phyloP scores from a whole-genome alignment of 768 basidiomycete genomes.

The Collybia sp. region DNA sequence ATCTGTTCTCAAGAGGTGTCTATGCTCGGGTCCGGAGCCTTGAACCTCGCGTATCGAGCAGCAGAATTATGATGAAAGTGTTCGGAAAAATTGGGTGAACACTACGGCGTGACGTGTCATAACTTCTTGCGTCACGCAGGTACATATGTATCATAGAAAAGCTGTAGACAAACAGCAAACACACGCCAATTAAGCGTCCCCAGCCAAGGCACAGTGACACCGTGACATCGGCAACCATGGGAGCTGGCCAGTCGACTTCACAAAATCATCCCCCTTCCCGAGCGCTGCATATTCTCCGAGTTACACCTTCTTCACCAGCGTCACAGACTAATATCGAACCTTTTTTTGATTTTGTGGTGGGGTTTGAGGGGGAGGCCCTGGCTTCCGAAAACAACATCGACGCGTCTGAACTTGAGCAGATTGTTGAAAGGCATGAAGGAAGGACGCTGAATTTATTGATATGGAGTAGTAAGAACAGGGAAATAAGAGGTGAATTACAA shows the following conservation, averaged over 20 bases:
- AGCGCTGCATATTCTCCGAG: conserved; percentile 84
- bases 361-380: conserved; percentile 69
- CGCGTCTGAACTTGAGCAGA: conserved; percentile 66
- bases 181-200: too few species aligned
- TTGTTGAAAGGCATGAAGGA: conserved; percentile 81
- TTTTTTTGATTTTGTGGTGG: conserved; percentile 96
- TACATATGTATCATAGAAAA: too few species aligned
- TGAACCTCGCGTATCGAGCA: not conserved
- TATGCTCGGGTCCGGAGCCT: conserved; percentile 7
- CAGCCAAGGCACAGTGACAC: too few species aligned
- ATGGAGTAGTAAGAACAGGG: conserved; percentile 79
- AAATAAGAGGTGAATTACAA: conserved; percentile 54
- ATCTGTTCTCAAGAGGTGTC: conserved; percentile 8
- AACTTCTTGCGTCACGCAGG: too few species aligned
- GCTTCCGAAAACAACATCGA: conserved; percentile 55
- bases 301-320: conserved; percentile 86
- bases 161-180: too few species aligned
- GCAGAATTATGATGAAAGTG: not conserved
- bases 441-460: conserved; percentile 65
- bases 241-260: conserved; percentile 67
- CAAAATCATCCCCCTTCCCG: conserved; percentile 48
- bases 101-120: conserved; percentile 3
- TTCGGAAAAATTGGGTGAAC: conserved; percentile 8
- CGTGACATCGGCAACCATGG: conserved; percentile 43
- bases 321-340: conserved; percentile 82